Evolutionary conservation across 164 flowering plant genomes (phyloP).

Genomic region (Tinospora cordifolia): DNA sequence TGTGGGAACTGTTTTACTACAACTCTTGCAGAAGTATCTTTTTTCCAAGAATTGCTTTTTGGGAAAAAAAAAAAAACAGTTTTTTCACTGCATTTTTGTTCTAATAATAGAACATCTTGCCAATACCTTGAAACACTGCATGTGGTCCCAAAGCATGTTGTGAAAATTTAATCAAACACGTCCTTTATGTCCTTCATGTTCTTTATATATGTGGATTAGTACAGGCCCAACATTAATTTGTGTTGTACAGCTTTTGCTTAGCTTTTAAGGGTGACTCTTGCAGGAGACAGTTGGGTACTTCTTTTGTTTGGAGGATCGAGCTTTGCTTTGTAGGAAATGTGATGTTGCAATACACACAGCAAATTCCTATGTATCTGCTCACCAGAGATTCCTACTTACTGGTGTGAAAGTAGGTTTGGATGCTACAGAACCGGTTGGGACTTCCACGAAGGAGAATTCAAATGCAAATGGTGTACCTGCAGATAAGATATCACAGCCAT

Average conservation of each 20-base stretch:
- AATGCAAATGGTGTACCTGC: constrained; percentile 24
- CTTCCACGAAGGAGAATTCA: constrained; percentile 35
- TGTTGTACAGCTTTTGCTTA: not conserved
- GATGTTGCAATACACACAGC: constrained; percentile 76
- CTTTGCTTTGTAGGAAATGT: constrained; percentile 85
- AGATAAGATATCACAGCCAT: constrained; percentile 20
- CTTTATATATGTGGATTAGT: too few relatives aligned
- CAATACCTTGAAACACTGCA: too few relatives aligned
- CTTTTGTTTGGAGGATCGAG: constrained; percentile 91
- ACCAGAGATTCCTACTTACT: constrained; percentile 83
- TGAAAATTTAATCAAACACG: too few relatives aligned
- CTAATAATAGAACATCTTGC: too few relatives aligned
- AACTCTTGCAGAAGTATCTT: too few relatives aligned
- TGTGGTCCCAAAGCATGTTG: too few relatives aligned
- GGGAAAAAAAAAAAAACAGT: too few relatives aligned
- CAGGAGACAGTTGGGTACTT: constrained; percentile 84
- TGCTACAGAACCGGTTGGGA: constrained; percentile 33
- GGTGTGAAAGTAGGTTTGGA: constrained; percentile 88
- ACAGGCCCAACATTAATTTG: not conserved
- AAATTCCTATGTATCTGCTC: constrained; percentile 56
- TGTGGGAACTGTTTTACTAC: not conserved
- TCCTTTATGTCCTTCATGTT: too few relatives aligned
- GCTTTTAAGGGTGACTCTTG: constrained; percentile 2
- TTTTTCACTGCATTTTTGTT: too few relatives aligned
- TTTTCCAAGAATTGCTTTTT: too few relatives aligned